Base-by-base conservation (phyloP, 495 filamentous ascomycete species). In the Trichocladium uniseriatum region DNA sequence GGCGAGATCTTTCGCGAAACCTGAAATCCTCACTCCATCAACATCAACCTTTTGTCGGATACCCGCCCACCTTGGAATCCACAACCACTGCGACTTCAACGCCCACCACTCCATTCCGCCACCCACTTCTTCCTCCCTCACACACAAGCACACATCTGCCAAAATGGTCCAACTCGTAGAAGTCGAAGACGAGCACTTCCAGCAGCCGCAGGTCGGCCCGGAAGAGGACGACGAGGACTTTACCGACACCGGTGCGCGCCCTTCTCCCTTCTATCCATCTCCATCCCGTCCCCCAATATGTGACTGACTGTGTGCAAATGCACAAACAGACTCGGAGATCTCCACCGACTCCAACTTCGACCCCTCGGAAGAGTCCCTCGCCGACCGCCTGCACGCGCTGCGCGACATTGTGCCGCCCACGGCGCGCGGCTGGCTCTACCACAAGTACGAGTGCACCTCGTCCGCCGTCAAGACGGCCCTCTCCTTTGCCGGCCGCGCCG, bases 111-210 rank as follows among this genome's bases (percentile, higher is more conserved):
- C 29, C 22, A 19, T 39, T 4, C 24, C 27, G 15, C 10, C 28
- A 6, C 14, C 28, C 9, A 14, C 38, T 21, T 31, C n/a, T 14
- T 36, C 39, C 28, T 14, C 39, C 38, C 38, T 35, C 31, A 35
- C 29, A 37, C 19, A 44, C 41, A 41, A 41, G 13, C 18, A 44
- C 46, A 42, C 49, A 58, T 34, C 62, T 65, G 61, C 50, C 71
- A 90, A 66, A 60, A 98, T 98, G 92, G 92, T 98, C 65, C 86
- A 94, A 70, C 86, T 98, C 56, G 83, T 82, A 56, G 94, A 96
- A 71, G 90, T 98, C 63, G 82, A 90, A 53, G 92, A 98, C 66
- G 89, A 94, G 73, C 87, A 92, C 67, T 95, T 96, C 75, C 72
- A 80, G 62, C 68, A 82, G 58, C 84, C 86, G 67, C 81, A 84